Conservation (phyloP, 1,139 yeast species). For the Zygosaccharomyces pseudobailii region DNA sequence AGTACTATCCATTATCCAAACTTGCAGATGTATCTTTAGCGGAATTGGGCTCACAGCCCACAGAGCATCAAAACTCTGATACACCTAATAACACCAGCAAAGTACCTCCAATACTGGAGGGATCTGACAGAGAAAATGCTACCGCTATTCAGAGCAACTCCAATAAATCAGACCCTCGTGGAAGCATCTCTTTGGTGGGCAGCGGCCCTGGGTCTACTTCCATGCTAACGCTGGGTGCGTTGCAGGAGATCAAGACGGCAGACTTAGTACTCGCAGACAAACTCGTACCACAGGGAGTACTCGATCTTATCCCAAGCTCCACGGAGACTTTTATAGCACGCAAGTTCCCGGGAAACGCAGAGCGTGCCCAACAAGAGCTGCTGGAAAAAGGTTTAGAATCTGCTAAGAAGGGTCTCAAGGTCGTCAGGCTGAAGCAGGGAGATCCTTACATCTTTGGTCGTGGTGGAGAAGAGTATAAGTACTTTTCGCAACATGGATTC, state of each 20-base stretch:
- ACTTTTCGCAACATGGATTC: slow-evolving; percentile 62
- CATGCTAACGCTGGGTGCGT: slow-evolving; percentile 78
- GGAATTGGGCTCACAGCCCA: slow-evolving; percentile 19
- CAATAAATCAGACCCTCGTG: not conserved
- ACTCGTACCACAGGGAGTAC: slow-evolving; percentile 82
- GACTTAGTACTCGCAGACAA: slow-evolving; percentile 87
- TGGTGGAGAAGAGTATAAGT: slow-evolving; percentile 87
- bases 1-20: slow-evolving; percentile 74
- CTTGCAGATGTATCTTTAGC: slow-evolving; percentile 41
- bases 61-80: not conserved
- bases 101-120: not conserved
- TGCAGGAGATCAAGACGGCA: slow-evolving; percentile 73
- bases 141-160: not conserved
- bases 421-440: slow-evolving; percentile 90
- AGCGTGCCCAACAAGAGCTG: slow-evolving; percentile 83
- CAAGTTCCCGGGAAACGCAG: slow-evolving; percentile 97
- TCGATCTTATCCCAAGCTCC: slow-evolving; percentile 69
- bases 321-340: slow-evolving; percentile 82
- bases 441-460: slow-evolving; percentile 97
- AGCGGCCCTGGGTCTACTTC: slow-evolving; percentile 92
- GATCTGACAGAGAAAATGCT: not conserved
- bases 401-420: slow-evolving; percentile 61
- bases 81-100: not conserved
- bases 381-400: slow-evolving; percentile 64
- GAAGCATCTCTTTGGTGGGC: slow-evolving; percentile 70